These are phyloP conservation scores for Trichoderma endophyticum DNA, from an alignment of 2,329 filamentous ascomycete genomes.

Conservation along the genomic window DNA sequence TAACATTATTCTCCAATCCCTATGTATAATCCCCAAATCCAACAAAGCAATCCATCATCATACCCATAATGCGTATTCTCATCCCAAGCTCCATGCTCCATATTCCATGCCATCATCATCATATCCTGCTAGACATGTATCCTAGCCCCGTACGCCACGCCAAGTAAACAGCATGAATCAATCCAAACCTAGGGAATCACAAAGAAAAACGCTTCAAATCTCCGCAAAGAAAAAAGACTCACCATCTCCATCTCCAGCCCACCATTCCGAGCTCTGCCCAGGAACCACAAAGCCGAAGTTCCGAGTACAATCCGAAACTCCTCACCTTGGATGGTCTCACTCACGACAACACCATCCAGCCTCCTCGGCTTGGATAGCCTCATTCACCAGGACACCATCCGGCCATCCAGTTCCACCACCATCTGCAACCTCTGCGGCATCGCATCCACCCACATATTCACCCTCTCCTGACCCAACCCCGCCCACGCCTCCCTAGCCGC, in stretches of 20 bases:
- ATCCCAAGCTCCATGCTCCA: not conserved
- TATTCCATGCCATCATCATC: not conserved
- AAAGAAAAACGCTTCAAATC: not conserved
- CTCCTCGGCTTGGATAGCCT: not conserved
- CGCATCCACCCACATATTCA: constrained; percentile 38
- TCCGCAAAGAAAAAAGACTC: not conserved
- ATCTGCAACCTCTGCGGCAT: constrained; percentile 35
- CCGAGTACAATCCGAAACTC: not conserved
- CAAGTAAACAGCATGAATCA: not conserved
- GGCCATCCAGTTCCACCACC: constrained; percentile 33
- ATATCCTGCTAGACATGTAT: not conserved
- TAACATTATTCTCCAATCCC: not conserved
- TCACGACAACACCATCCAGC: constrained; percentile 36
- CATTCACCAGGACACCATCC: constrained; percentile 34
- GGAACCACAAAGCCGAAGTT: not conserved
- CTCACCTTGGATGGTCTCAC: not conserved
- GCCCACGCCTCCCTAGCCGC: constrained; percentile 33
- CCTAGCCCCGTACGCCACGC: not conserved
- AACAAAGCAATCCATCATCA: not conserved
- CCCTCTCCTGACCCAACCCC: constrained; percentile 29
- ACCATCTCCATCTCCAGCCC: not conserved
- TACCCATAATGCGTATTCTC: not conserved
- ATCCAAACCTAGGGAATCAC: not conserved
- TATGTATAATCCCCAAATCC: not conserved
- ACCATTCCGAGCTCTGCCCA: not conserved